phyloP scores from a whole-genome alignment of 2,329 filamentous ascomycete genomes.

The Fusarium graminum region DNA sequence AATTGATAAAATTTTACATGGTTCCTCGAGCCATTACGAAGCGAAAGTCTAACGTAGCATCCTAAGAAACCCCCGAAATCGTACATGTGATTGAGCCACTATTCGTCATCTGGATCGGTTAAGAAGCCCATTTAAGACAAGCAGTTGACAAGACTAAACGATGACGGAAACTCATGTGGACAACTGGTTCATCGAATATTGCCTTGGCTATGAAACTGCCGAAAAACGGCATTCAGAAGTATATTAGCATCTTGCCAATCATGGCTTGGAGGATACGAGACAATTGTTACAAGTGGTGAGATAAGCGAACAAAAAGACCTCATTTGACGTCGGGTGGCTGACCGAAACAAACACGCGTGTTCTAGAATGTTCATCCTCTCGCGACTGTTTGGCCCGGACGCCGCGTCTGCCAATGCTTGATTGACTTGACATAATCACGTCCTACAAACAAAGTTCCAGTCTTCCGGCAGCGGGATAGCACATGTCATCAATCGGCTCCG shows the following conservation, averaged over 20 bases:
- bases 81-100: background rate
- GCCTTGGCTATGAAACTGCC: background rate
- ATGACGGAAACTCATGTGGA: background rate
- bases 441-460: constrained; percentile 19
- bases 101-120: background rate
- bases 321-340: background rate
- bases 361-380: constrained; percentile 2
- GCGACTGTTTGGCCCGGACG: background rate
- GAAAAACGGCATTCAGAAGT: background rate
- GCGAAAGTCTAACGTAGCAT: constrained; percentile 5
- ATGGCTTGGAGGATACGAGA: background rate
- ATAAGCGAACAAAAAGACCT: background rate
- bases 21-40: background rate
- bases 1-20: background rate
- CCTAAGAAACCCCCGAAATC: constrained; percentile 12
- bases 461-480: constrained; percentile 1
- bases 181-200: background rate
- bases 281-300: background rate
- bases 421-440: constrained; percentile 3
- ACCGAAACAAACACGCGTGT: background rate
- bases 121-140: background rate
- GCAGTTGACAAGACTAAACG: background rate
- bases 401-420: constrained; percentile 7
- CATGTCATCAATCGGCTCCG: constrained; percentile 33
- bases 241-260: background rate